phyloP scores from a whole-genome alignment of 2,329 filamentous ascomycete species.

The Aspergillus japonicus region DNA sequence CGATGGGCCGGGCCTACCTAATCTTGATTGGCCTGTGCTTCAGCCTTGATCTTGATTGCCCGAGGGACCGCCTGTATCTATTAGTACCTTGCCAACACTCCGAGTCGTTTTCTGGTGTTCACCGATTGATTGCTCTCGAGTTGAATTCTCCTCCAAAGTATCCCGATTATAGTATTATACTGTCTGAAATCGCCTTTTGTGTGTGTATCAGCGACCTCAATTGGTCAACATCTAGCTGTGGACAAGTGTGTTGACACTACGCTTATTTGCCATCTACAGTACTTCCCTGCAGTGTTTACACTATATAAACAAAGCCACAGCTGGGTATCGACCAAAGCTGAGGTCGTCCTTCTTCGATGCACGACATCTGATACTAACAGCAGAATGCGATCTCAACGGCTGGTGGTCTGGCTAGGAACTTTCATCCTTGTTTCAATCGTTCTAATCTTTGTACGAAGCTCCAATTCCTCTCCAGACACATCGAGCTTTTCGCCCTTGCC shows the following conservation, averaged over 20 bases:
- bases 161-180: neutral
- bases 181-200: neutral
- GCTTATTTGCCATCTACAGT: neutral
- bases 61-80: neutral
- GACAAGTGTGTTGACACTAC: neutral
- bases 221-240: neutral
- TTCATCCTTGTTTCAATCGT: slow-evolving; percentile 34
- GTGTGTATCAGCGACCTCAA: too few relatives aligned
- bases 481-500: slow-evolving; percentile 15
- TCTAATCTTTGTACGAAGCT: slow-evolving; percentile 30
- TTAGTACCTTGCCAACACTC: neutral
- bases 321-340: neutral
- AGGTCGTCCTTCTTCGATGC: neutral
- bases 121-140: neutral
- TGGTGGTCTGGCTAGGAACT: slow-evolving; percentile 33
- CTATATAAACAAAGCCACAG: neutral
- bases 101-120: neutral
- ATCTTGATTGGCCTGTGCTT: neutral
- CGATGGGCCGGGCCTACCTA: neutral
- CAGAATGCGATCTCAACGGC: slow-evolving; percentile 40
- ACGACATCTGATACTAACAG: slow-evolving; percentile 26
- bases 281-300: neutral
- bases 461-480: slow-evolving; percentile 14
- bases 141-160: neutral
- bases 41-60: neutral